Evolutionary conservation across 169 alveolate genomes (phyloP), one percentile per base, ranked within the genome.

Genomic region (Babesia gibsoni): DNA sequence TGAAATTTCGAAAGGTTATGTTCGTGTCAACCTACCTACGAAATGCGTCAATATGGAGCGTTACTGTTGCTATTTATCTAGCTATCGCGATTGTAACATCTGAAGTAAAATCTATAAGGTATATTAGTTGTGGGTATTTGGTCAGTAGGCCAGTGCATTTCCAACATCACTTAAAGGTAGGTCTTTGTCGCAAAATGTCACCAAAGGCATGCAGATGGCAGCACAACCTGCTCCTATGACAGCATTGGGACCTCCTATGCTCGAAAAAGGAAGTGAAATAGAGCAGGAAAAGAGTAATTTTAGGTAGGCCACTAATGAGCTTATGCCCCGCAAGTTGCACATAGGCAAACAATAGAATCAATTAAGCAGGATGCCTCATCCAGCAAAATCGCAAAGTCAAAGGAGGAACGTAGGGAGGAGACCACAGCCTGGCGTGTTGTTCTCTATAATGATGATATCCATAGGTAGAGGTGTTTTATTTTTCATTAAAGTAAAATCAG

Each of bases 401-500:
- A 77, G 65, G 75, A 79, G 43, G 81, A 84, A 42, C 32, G 94
- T 54, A 67, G 68, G 37, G 54, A 74, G 20, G 88, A 89, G 52
- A 46, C 84, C 8, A 69, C 73, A 16, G 91, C 86, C 2, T 91
- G 95, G 95, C 88, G 84, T 37, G 93, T 91, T n/a, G 84, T 91
- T 33, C 83, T 91, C 10, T 88, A 89, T 67, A 91, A 91, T 63
- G 95, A 91, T 72, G 95, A 91, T 46, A 86, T 91, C 42, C 95
- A 91, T 72, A 89, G 84, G 95, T 90, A 64, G n/a, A 18, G 36
- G 42, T n/a, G 20, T 33, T 37, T 35, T n/a, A 4, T 16, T 18
- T 5, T 2, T 8, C 5, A 32, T 66, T 45, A 23, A 20, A 4
- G 20, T 43, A 20, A 27, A 22, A 30, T 25, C 59, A 89, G 94